A percentile compares a stretch with the other conserved stretches of the same genome.
Conservation (phyloP, 177 flowering plant genomes). For the Vitis hybrid region DNA sequence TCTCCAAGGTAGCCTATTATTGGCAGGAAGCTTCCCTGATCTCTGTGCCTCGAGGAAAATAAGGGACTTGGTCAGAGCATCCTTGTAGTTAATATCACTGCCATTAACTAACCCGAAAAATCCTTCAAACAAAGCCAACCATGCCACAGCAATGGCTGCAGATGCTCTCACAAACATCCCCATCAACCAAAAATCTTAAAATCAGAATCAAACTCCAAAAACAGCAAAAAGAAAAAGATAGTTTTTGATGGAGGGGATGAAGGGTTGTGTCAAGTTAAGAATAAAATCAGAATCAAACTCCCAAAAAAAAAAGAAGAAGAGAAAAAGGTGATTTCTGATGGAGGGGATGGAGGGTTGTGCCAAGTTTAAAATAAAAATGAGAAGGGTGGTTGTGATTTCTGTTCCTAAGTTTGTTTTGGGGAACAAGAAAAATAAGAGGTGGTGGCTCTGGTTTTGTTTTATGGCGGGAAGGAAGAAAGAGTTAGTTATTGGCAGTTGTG, state of each 20-base stretch:
- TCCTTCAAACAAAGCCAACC: slow-evolving; percentile 25
- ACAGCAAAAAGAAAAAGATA: background rate
- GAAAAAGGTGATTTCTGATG: too few species aligned
- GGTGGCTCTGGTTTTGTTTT: too few species aligned
- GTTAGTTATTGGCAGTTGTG: too few species aligned
- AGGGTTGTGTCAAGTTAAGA: too few species aligned
- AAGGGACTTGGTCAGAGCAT: slow-evolving; percentile 71
- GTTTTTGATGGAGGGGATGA: too few species aligned
- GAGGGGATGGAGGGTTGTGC: too few species aligned
- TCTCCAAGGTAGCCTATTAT: slow-evolving; percentile 61
- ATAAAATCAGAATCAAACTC: too few species aligned
- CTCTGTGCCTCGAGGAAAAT: slow-evolving; percentile 84
- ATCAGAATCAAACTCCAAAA: background rate
- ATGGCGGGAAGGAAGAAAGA: too few species aligned
- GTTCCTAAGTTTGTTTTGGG: background rate
- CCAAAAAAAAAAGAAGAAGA: too few species aligned
- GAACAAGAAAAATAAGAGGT: too few species aligned
- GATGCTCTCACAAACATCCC: slow-evolving; percentile 4
- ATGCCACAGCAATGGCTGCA: slow-evolving; percentile 18
- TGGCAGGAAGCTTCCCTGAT: slow-evolving; percentile 75
- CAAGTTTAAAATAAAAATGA: background rate
- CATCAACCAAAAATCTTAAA: slow-evolving; percentile 2
- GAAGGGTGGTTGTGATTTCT: background rate
- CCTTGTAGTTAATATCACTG: slow-evolving; percentile 48
- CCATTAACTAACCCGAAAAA: slow-evolving; percentile 27